Evolutionary conservation across 371 early-diverging fungal species (phyloP).

Genomic region (Gilbertella persicaria): DNA sequence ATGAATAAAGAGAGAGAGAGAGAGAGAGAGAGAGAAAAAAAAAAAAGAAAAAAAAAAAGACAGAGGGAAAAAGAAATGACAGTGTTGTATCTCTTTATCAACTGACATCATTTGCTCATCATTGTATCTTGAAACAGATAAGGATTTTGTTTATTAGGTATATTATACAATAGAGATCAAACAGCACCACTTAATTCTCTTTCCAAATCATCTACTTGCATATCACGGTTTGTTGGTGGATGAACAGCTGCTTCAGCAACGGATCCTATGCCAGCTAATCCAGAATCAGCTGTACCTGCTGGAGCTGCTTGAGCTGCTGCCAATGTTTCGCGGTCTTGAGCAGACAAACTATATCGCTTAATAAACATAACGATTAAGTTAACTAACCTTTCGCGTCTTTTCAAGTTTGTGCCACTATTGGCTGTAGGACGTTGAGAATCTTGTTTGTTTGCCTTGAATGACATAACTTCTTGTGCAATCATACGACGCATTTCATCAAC

Average conservation of each 20-base stretch:
- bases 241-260: slow-evolving; percentile 29
- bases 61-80: too few relatives aligned
- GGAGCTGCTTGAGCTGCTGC: not conserved
- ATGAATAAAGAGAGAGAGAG: too few relatives aligned
- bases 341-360: too few relatives aligned
- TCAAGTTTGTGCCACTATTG: slow-evolving; percentile 36
- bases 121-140: too few relatives aligned
- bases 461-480: slow-evolving; percentile 89
- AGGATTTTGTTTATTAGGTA: too few relatives aligned
- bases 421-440: slow-evolving; percentile 16
- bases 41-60: slow-evolving; percentile 8
- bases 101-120: not conserved
- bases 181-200: slow-evolving; percentile 58
- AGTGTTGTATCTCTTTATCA: too few relatives aligned
- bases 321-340: slow-evolving; percentile 3
- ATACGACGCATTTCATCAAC: slow-evolving; percentile 91
- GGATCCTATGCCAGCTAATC: not conserved
- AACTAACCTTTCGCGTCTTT: slow-evolving; percentile 47
- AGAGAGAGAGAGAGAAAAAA: not conserved
- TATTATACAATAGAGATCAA: too few relatives aligned
- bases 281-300: too few relatives aligned
- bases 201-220: slow-evolving; percentile 65
- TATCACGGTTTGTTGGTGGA: slow-evolving; percentile 22
- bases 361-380: too few relatives aligned
- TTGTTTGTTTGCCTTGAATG: slow-evolving; percentile 54